Evolutionary conservation across 108 stramenopile genomes (phyloP).

Genomic region (Fistulifera solaris): DNA sequence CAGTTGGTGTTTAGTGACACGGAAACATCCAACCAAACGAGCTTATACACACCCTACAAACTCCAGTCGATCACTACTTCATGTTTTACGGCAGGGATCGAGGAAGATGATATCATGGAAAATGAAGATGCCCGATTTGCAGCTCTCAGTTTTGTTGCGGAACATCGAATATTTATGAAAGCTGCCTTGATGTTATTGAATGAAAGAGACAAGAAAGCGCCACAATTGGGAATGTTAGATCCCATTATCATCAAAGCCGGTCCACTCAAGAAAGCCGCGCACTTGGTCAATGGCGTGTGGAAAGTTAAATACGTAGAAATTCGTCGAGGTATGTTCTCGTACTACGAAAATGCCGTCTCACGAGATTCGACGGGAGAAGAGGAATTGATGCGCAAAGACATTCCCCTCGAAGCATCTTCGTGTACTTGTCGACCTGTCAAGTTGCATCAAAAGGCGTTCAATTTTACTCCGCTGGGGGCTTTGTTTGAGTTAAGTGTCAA

Average conservation of each 20-base stretch:
- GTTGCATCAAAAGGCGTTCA: constrained; percentile 38
- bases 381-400: constrained; percentile 47
- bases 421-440: constrained; percentile 68
- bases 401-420: constrained; percentile 37
- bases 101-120: too few species aligned
- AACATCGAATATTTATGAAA: constrained; percentile 70
- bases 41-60: too few species aligned
- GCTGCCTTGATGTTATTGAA: constrained; percentile 53
- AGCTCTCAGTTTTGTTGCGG: constrained; percentile 46
- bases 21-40: too few species aligned
- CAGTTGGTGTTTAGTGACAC: too few species aligned
- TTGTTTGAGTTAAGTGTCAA: constrained; percentile 38
- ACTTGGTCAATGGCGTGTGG: constrained; percentile 66
- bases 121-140: not conserved
- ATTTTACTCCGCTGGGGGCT: constrained; percentile 30
- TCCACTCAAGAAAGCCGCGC: constrained; percentile 67
- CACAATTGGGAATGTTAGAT: constrained; percentile 45
- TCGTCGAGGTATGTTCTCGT: constrained; percentile 61
- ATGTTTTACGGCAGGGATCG: too few species aligned
- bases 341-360: constrained; percentile 42
- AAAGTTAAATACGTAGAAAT: constrained; percentile 75
- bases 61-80: too few species aligned
- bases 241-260: constrained; percentile 60
- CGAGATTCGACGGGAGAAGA: constrained; percentile 20
- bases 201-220: constrained; percentile 47